Percentiles rank a stretch among this genome's conserved stretches.
Conservation (phyloP, 2,329 filamentous ascomycete species). For the Myriosclerotinia curreyana region DNA sequence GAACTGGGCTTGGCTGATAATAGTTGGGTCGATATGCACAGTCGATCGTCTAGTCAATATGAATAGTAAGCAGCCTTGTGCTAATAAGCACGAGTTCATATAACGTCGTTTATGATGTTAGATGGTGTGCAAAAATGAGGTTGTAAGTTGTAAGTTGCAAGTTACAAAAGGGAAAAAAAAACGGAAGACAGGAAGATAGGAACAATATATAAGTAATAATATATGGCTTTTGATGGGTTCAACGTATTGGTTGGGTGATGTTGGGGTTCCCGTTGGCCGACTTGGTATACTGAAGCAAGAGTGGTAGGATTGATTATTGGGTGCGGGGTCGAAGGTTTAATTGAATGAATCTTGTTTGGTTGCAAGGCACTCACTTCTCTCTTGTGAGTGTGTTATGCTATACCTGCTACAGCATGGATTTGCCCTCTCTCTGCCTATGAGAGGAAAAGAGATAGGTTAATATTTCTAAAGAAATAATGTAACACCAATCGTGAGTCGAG, state of each 20-base stretch:
- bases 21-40: constrained; percentile 14
- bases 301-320: constrained; percentile 16
- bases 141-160: not conserved
- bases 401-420: not conserved
- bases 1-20: not conserved
- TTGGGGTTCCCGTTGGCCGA: constrained; percentile 15
- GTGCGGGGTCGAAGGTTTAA: constrained; percentile 20
- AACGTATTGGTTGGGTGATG: constrained; percentile 10
- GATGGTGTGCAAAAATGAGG: not conserved
- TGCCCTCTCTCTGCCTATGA: too few relatives aligned
- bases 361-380: constrained; percentile 20
- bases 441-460: not conserved
- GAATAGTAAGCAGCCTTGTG: constrained; percentile 13
- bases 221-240: constrained; percentile 2
- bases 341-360: constrained; percentile 5
- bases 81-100: not conserved
- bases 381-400: not conserved
- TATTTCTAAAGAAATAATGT: not conserved
- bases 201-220: not conserved
- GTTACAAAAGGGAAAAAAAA: not conserved
- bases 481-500: not conserved
- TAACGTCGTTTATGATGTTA: constrained; percentile 1
- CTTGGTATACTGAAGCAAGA: constrained; percentile 12
- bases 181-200: not conserved
- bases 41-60: constrained; percentile 14